Base-by-base conservation (phyloP, 2,329 filamentous ascomycete species). In the Colletotrichum aenigma region DNA sequence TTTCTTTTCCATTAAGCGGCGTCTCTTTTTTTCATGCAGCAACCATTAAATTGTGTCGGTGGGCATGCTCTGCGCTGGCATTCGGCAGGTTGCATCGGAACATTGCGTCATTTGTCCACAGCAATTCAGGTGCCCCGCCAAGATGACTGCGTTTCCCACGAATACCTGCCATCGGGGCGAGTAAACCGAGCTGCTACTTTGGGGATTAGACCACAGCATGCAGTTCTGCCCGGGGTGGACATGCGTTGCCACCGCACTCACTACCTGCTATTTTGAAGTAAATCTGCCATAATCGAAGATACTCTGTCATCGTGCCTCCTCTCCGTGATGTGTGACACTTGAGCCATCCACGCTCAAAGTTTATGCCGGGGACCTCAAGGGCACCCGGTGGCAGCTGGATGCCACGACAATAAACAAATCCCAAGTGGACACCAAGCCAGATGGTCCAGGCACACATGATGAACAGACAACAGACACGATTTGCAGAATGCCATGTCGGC, bases 41-140 rank as follows among this genome's bases (percentile, higher is more conserved):
- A 72, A 62, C 38, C 43, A 43, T 32, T 28, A 43, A 38, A 34
- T 64, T 21, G 32, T 64, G 34, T 65, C 43, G 26, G 32, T 58
- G 43, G 64, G 56, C 62, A 43, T 16, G 26, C 38, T 16, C 26
- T 73, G 55, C 52, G 64, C 28, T 73, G 56, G 60, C 56, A 30
- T 12, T 36, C 60, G 32, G 48, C 32, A 76, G 58, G 70, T 60
- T 58, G 34, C 58, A 55, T 65, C 48, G 70, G 56, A 65, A 65
- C 48, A 66, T 74, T 66, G 74, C 74, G 74, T 74, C 64, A 69
- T 65, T 74, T 61, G 64, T 38, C 58, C 34, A 52, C 64, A 48
- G 48, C 15, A 16, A 66, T 66, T 18, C 13, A 38, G 15, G 9
- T 64, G 69, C 73, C 73, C 69, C 73, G 73, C 73, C 24, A 52